Base-by-base conservation (phyloP, 2,329 filamentous ascomycete genomes). In the Ceratocystis cubensis region DNA sequence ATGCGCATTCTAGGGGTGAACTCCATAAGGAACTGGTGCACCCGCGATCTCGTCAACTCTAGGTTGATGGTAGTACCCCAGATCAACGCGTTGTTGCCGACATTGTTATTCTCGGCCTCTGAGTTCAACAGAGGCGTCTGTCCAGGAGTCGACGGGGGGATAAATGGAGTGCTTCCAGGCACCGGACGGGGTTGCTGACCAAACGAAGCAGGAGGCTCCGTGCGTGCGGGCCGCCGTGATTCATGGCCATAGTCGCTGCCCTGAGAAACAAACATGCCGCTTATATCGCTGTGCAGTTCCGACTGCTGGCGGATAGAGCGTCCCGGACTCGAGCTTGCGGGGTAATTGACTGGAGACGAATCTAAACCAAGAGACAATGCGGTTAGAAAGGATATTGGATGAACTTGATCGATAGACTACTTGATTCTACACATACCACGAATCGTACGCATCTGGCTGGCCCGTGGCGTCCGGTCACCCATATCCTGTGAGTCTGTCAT, bases 41-140 rank as follows among this genome's bases (percentile, higher is more conserved):
- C 65, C 25, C 62, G 37, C 37, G 67, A 84, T 75, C 95, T 89
- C 0, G 91, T 91, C 74, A 97, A 92, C 68, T 90, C 85, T 65
- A 99, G 88, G 4, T 93, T 96, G 63, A 99, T 89, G 48, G 96
- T 97, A 56, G 94, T 99, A 75, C 94, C 94, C 94, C 94, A 99
- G 70, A 99, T 93, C 25, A 64, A 22, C n/a, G 67, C 67, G 53
- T 53, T 62, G 61, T 63, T 63, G 73, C 96, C 89, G 13, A 37
- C 30, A n/a, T 59, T 59, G 56, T 59, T 59, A 30, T 59, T 59
- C 30, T 59, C 56, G 0, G 94, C 94, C 75, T 99, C 94, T 1
- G 93, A 96, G 5, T 92, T 28, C 46, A 50, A 45, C 46, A 20
- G n/a, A 3, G 53, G 64, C 28, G 62, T 67, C 8, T 66, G 64